phyloP scores from a whole-genome alignment of 2,329 filamentous ascomycete species.

The Ophiostoma sp. region DNA sequence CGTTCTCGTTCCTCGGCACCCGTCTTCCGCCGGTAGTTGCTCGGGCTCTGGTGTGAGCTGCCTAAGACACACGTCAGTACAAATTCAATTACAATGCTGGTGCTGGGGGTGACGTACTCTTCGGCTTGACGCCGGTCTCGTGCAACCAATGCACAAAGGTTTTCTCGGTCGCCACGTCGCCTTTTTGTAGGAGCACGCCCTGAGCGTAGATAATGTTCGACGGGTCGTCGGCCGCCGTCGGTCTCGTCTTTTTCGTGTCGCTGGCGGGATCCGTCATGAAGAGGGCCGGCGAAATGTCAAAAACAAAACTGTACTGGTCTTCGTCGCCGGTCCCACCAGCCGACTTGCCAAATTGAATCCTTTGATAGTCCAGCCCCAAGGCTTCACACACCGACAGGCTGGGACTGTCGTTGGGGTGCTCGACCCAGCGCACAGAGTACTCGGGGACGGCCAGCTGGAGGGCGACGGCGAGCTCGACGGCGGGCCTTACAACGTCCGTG shows the following conservation, averaged over 20 bases:
- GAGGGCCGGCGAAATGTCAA: conserved; percentile 15
- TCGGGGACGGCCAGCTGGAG: background rate
- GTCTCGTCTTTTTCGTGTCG: background rate
- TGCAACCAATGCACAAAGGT: conserved; percentile 17
- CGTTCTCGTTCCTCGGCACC: background rate
- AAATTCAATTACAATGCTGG: too few relatives aligned
- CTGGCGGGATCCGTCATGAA: background rate
- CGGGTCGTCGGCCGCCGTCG: background rate
- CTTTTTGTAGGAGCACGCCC: background rate
- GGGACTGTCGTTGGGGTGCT: conserved; percentile 9
- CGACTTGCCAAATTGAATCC: background rate
- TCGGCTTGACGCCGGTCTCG: conserved; percentile 10
- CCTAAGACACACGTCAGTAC: background rate
- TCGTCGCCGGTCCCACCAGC: background rate
- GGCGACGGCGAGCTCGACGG: conserved; percentile 3
- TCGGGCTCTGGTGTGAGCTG: background rate
- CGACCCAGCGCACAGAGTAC: background rate
- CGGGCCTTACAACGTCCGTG: background rate
- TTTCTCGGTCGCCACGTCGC: background rate
- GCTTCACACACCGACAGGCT: conserved; percentile 8
- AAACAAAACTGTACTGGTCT: background rate
- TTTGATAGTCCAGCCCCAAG: background rate
- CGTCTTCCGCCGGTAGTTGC: background rate
- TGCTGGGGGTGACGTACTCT: background rate
- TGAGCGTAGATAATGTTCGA: background rate